phyloP scores from a whole-genome alignment of 2,329 filamentous ascomycete genomes.

The Xylariaceae sp. region DNA sequence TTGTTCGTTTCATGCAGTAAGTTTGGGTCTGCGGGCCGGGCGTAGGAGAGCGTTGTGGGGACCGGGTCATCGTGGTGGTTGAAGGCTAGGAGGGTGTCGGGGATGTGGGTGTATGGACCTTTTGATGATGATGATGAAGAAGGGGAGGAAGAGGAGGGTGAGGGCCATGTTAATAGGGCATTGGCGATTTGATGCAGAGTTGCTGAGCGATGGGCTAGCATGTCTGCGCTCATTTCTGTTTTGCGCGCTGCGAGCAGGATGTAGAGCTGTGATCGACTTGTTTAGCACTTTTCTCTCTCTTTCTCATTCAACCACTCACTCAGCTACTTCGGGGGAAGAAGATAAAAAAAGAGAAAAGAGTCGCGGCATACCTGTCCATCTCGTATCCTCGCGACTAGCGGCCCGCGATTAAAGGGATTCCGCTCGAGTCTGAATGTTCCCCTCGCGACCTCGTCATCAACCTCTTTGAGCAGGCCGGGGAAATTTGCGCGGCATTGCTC shows the following conservation, averaged over 20 bases:
- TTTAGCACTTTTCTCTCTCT: neutral
- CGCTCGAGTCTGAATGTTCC: conserved; percentile 41
- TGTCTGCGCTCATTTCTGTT: conserved; percentile 40
- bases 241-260: conserved; percentile 41
- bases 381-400: conserved; percentile 40
- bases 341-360: neutral
- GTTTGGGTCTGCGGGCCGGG: conserved; percentile 39
- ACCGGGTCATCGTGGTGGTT: conserved; percentile 48
- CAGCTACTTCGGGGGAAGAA: too few relatives aligned
- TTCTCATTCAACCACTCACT: neutral
- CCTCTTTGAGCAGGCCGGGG: conserved; percentile 43
- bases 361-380: conserved; percentile 34
- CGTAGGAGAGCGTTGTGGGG: conserved; percentile 43
- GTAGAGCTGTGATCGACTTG: conserved; percentile 33
- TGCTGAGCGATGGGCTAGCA: conserved; percentile 47
- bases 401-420: conserved; percentile 36
- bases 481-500: conserved; percentile 42
- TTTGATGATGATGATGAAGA: neutral
- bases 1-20: conserved; percentile 12
- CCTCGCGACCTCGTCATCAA: conserved; percentile 41
- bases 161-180: conserved; percentile 47
- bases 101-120: conserved; percentile 14
- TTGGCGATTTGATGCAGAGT: conserved; percentile 51
- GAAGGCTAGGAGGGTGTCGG: conserved; percentile 50
- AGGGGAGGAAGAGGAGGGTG: conserved; percentile 14